Evolutionary conservation across 495 filamentous ascomycete species (phyloP), one percentile per base, ranked within the genome.

Genomic region (Penicillium silybi): DNA sequence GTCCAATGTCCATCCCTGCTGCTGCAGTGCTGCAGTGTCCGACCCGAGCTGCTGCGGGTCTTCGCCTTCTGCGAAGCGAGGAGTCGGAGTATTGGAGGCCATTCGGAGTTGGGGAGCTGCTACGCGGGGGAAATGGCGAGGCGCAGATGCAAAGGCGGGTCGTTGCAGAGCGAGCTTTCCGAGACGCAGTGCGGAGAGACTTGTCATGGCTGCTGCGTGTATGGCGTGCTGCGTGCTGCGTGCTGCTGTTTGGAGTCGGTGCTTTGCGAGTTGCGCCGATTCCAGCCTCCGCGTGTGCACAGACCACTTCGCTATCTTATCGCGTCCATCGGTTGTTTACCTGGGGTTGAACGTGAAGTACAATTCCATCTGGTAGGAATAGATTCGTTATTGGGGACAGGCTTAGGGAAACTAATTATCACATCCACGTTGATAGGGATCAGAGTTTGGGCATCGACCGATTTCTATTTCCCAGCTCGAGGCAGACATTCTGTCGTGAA

Each of bases 1-100:
- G 50, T 74, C 72, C 27, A 73, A 54, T 9, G 53, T 58, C 73
- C 73, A 76, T 7, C 68, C 71, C 22, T 65, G 52, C n/a, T 61
- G 46, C 35, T 64, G 57, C 20, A 76, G 53, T 7, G 53, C 41
- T 22, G 63, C 41, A 23, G 69, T 54, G 26, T 53, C 58, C 0
- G 58, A 44, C 13, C 51, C 58, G 7, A 69, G 41, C 49, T 68
- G 65, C 15, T 53, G 62, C 10, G 53, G 42, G 42, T 76, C 62
- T 41, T 63, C 63, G 7, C 69, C 68, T 37, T 73, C 67, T 26
- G 73, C 67, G 43, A 71, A 73, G 18, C 61, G 59, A 32, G 58
- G 50, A n/a, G 47, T 34, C 19, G 60, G 56, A 0, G 34, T 59
- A 25, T 39, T 59, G n/a, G 65, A 67, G 16, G 58, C 48, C 59